Percentiles rank a stretch among this genome's conserved stretches.
These are phyloP conservation scores for Beauveria medogensis DNA, from an alignment of 2,329 filamentous ascomycete species.

Conservation along the genomic window DNA sequence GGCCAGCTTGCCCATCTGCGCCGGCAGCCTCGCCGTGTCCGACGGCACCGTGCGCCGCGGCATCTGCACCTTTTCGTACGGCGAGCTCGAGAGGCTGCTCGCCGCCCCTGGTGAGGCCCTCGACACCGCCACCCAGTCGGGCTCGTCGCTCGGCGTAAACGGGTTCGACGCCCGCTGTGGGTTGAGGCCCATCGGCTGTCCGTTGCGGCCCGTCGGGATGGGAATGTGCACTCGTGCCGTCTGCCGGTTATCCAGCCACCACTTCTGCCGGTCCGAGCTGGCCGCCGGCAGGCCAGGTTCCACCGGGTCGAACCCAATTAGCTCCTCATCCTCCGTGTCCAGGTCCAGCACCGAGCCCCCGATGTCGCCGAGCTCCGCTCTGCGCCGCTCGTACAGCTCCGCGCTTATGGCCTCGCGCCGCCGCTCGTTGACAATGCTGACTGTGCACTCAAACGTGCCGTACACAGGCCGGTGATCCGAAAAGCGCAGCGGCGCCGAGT, in stretches of 20 bases:
- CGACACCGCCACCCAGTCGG: conserved; percentile 71
- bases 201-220: conserved; percentile 47
- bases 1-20: conserved; percentile 36
- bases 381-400: conserved; percentile 65
- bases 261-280: conserved; percentile 60
- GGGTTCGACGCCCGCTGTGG: conserved; percentile 71
- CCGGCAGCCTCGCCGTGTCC: conserved; percentile 37
- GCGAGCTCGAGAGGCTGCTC: conserved; percentile 51
- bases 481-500: conserved; percentile 73
- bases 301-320: conserved; percentile 73
- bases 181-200: conserved; percentile 58
- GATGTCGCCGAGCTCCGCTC: conserved; percentile 56
- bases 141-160: conserved; percentile 63
- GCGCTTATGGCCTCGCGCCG: conserved; percentile 64
- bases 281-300: conserved; percentile 66
- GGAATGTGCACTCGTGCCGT: conserved; percentile 66
- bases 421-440: conserved; percentile 71
- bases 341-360: conserved; percentile 44
- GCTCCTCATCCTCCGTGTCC: conserved; percentile 68
- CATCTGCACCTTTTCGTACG: conserved; percentile 49
- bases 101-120: conserved; percentile 40
- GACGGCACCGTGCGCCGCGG: conserved; percentile 44
- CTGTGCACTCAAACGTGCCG: conserved; percentile 75
- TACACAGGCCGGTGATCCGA: conserved; percentile 97
- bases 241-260: conserved; percentile 63